Conservation (phyloP, 164 flowering plant species). For the Vitis cinerea region DNA sequence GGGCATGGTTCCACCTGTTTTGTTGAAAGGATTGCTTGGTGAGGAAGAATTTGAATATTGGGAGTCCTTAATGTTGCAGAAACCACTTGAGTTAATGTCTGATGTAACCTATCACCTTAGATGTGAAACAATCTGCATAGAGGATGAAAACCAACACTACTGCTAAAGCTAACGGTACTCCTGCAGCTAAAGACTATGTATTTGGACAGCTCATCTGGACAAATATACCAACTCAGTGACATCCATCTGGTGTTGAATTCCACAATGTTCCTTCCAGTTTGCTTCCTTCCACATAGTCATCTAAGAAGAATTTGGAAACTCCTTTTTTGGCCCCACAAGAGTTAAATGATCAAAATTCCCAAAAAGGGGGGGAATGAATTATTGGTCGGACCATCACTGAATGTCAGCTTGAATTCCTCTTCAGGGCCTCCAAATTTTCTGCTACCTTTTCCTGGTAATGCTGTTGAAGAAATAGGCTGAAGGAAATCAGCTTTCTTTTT, state of each 20-base stretch:
- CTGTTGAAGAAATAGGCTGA: slow-evolving; percentile 40
- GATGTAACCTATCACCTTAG: slow-evolving; percentile 87
- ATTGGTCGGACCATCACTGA: slow-evolving; percentile 34
- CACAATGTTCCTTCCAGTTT: slow-evolving; percentile 6
- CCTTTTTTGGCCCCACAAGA: slow-evolving; percentile 7
- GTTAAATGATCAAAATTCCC: slow-evolving; percentile 11
- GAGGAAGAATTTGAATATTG: slow-evolving; percentile 78
- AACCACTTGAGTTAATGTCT: slow-evolving; percentile 78
- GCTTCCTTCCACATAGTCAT: slow-evolving; percentile 12
- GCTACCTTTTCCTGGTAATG: slow-evolving; percentile 20
- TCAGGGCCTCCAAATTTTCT: slow-evolving; percentile 25
- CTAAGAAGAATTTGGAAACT: slow-evolving; percentile 13
- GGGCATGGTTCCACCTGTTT: slow-evolving; percentile 68
- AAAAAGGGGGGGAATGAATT: slow-evolving; percentile 10
- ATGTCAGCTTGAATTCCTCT: slow-evolving; percentile 34
- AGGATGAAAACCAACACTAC: slow-evolving; percentile 66
- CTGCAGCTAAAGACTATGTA: too few species aligned
- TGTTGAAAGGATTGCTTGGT: slow-evolving; percentile 67
- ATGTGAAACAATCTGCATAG: slow-evolving; percentile 89
- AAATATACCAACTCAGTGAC: slow-evolving; percentile 11
- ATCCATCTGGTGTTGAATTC: slow-evolving; percentile 11
- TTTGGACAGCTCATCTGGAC: slow-evolving; percentile 1
- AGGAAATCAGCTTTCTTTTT: slow-evolving; percentile 29
- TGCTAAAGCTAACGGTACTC: too few species aligned
- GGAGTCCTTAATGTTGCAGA: slow-evolving; percentile 80